Base-by-base conservation (phyloP, 1,284 basidiomycete species). In the Pisolithus thermaeus region DNA sequence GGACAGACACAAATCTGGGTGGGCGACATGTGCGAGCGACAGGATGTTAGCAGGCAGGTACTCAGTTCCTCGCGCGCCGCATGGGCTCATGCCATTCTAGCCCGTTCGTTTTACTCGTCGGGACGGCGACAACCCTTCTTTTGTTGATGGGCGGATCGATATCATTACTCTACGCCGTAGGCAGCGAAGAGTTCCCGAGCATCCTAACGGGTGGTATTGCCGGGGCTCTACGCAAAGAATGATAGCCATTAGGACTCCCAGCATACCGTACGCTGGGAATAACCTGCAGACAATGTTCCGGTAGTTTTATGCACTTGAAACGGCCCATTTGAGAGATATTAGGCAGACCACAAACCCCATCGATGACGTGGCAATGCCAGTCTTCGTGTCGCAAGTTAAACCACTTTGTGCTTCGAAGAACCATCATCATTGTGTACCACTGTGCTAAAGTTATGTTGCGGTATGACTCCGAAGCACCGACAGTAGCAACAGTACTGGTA, bases 31-130 rank as follows among this genome's bases (percentile, higher is more conserved):
- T 92, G 89, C 59, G 81, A 91, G 71, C 77, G 83, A 58, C 80
- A 80, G 68, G 90, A 92, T 61, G 69, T 91, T 44, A 90, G 87
- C 73, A 78, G 78, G 87, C 89, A 63, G 61, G 86, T 73, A 61
- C 16, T 7, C 49, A 42, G 45, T 32, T 42, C 8, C 50, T 14
- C 38, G 39, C 27, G 27, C 30, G 9, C 8, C 41, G 46, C 28
- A 28, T 52, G 20, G 20, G 14, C 46, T 53, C 38, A 38, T 9
- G 9, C 37, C 32, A 27, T 28, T 9, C 18, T 51, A 90, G 87
- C 4, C 78, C 83, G 16, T 92, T 92, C 58, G 81, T 84, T 22
- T 76, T 92, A 42, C 69, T 92, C 45, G 69, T 79, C 3, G 87
- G 89, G 40, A 87, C 84, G 1, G 76, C 76, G 18, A 66, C 90